Conservation (phyloP, 2,329 filamentous ascomycete genomes). For the Cladorrhinum sp. region DNA sequence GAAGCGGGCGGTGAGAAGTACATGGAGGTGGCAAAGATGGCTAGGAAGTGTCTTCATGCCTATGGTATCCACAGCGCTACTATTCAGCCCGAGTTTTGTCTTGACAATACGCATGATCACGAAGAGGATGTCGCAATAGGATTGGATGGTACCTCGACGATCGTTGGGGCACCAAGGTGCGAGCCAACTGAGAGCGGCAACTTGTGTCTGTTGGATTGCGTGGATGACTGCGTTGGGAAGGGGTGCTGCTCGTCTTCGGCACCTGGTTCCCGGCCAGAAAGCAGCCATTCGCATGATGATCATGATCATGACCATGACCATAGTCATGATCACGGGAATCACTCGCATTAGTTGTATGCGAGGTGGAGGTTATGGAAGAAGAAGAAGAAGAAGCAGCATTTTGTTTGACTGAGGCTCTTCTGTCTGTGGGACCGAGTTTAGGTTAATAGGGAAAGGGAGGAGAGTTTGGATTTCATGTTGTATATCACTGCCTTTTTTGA, state of each 20-base stretch:
- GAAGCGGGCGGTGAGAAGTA: constrained; percentile 76
- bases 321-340: constrained; percentile 6
- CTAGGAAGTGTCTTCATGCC: constrained; percentile 84
- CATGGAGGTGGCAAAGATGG: constrained; percentile 82
- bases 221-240: constrained; percentile 46
- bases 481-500: not conserved
- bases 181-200: constrained; percentile 32
- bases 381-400: no score
- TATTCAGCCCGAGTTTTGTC: constrained; percentile 87
- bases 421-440: no score
- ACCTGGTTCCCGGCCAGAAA: constrained; percentile 32
- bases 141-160: constrained; percentile 35
- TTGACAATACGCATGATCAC: constrained; percentile 46
- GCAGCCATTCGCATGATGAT: constrained; percentile 31
- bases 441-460: no score
- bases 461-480: no score
- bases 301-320: constrained; percentile 25
- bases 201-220: constrained; percentile 48
- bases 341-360: not conserved
- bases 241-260: constrained; percentile 41
- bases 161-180: constrained; percentile 15
- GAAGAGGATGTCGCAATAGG: constrained; percentile 35
- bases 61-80: constrained; percentile 97
- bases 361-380: not conserved
- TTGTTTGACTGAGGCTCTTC: not conserved